Evolutionary conservation across 2,329 filamentous ascomycete species (phyloP), one percentile per base, ranked within the genome.

Genomic region (Alternaria dauci): DNA sequence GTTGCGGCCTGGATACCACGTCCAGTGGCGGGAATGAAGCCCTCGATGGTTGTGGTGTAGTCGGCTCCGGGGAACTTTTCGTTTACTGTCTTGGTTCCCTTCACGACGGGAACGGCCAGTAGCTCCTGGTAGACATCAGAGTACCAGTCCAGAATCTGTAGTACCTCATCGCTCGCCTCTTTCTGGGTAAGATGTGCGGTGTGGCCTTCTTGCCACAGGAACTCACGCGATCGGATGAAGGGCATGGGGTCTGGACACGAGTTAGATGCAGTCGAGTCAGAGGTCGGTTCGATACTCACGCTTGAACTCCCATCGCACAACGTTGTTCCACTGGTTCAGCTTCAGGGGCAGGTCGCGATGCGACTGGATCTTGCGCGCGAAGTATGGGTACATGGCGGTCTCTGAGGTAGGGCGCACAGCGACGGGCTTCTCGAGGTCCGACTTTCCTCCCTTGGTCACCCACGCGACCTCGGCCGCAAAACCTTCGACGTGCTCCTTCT

Each of bases 121-220:
- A 99, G 87, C 72, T 99, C 86, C 80, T 97, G 91, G 80, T 98
- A 99, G 61, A 99, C 89, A 66, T 89, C 88, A 43, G 94, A 92
- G 75, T 99, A 99, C 71, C 92, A 88, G 77, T 98, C 94, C 44
- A 99, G 87, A 68, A 99, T 99, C 80, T 97, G 87, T 61, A 95
- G 82, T 9, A 98, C 95, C 78, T 99, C 96, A 75, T 91, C 85
- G 50, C 88, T 90, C 44, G 95, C 94, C 65, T 88, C 86, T 70
- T 91, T 85, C 79, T 96, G 89, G 1, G 91, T 96, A 73, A 98
- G 81, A 80, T 97, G 94, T 43, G 95, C 95, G 32, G 91, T 93
- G 82, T 97, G 95, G 25, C 94, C 94, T 82, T 99, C 95, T 80
- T 99, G 95, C 95, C 95, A 99, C 68, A 98, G 82, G 81, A 99